Evolutionary conservation across 2,329 filamentous ascomycete species (phyloP), one percentile per base, ranked within the genome.

Genomic region (Aspergillus viridinutans): DNA sequence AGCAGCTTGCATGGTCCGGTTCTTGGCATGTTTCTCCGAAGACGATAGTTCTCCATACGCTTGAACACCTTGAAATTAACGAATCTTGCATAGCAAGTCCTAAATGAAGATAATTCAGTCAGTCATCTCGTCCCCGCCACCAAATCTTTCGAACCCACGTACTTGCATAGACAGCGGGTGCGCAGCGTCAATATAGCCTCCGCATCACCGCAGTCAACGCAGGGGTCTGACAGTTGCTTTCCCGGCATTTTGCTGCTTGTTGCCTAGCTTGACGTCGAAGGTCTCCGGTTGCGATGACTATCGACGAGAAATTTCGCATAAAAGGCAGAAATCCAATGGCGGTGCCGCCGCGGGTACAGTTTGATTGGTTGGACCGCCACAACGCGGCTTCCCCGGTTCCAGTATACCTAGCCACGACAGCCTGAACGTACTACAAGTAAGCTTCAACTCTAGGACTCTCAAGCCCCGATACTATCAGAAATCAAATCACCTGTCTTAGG

Each of bases 41-140:
- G 79, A 49, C 83, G 80, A 68, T 87, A 89, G 43, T 80, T 80
- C 64, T 88, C 85, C 78, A 89, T 84, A 50, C 92, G 89, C 74
- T 93, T 93, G 64, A 90, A 83, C 59, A 87, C 82, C 74, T 97
- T 97, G 63, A 84, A 86, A 58, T 84, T 80, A 55, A 96, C 81
- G 77, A 92, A 97, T 66, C 83, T 83, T 57, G 82, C 78, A 75
- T 93, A 97, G 76, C 94, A 97, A 60, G 81, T 76, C 55, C 88
- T 90, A 50, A 14, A 49, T 32, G 28, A 25, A 63, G 38, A 29
- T 40, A 14, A 57, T 21, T 26, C 51, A 17, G 49, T 66, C 57
- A 66, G 58, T 59, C 50, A 45, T 35, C 45, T 48, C 29, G 38
- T 25, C 17, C 49, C 53, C 23, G 28, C 43, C 52, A 49, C 52